Conservation (phyloP, 2,329 filamentous ascomycete genomes). For the Proliferodiscus dingleyae region DNA sequence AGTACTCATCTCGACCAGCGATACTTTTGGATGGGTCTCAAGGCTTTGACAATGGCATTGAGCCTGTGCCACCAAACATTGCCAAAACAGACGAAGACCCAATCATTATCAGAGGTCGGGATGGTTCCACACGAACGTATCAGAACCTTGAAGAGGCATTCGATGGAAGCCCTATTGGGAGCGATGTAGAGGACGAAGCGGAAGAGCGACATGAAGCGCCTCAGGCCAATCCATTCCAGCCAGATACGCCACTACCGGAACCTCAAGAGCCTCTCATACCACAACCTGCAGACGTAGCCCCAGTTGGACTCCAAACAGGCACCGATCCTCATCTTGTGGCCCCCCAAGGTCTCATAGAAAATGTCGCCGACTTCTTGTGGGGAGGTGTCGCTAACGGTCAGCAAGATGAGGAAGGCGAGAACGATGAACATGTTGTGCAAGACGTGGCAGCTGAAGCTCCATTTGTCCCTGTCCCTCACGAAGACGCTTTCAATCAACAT, state of each 20-base stretch:
- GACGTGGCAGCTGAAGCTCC: conserved; percentile 56
- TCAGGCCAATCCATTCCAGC: conserved; percentile 16
- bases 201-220: conserved; percentile 1
- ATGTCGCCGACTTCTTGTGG: conserved; percentile 58
- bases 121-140: conserved; percentile 16
- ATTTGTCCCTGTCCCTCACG: conserved; percentile 45
- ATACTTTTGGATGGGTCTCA: too few relatives aligned
- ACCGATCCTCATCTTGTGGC: conserved; percentile 14
- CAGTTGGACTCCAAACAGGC: background rate
- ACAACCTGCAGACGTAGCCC: background rate
- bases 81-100: conserved; percentile 8
- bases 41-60: too few relatives aligned
- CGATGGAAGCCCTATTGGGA: conserved; percentile 18
- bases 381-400: conserved; percentile 43
- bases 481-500: conserved; percentile 19
- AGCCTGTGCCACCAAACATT: background rate
- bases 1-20: background rate
- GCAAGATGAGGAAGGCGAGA: conserved; percentile 39
- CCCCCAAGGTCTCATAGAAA: conserved; percentile 37
- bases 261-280: conserved; percentile 9
- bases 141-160: conserved; percentile 21
- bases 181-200: conserved; percentile 17
- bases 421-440: conserved; percentile 57
- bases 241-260: conserved; percentile 14
- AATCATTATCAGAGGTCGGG: conserved; percentile 16